These are phyloP conservation scores for Parastagonospora nodorum DNA, from an alignment of 2,329 filamentous ascomycete genomes.

Conservation along the genomic window DNA sequence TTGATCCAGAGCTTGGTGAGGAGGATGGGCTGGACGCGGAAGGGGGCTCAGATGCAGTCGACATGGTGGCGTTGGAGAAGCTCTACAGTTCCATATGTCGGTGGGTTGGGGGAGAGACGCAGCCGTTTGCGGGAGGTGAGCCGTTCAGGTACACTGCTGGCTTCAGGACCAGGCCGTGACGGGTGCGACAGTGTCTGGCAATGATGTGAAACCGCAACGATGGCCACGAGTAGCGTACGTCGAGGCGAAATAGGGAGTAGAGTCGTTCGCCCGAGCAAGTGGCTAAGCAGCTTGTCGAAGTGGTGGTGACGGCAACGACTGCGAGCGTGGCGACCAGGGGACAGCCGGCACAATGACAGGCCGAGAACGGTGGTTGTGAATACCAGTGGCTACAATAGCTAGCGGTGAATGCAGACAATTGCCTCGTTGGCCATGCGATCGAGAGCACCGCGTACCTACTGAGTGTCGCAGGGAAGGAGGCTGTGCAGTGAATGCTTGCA, in stretches of 20 bases:
- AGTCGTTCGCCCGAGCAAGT: background rate
- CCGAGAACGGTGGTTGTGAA: constrained; percentile 12
- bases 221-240: background rate
- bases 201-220: background rate
- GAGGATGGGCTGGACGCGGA: constrained; percentile 5
- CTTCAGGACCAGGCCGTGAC: too few relatives aligned
- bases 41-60: constrained; percentile 2
- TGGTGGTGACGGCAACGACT: constrained; percentile 34
- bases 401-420: constrained; percentile 19
- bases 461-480: constrained; percentile 1
- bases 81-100: constrained; percentile 11
- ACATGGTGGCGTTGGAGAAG: constrained; percentile 11
- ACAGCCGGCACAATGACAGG: constrained; percentile 13
- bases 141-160: too few relatives aligned
- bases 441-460: background rate
- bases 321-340: constrained; percentile 28
- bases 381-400: constrained; percentile 18
- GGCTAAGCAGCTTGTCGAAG: constrained; percentile 2
- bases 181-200: background rate
- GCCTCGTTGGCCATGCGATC: constrained; percentile 29
- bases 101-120: background rate
- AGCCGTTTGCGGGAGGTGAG: too few relatives aligned
- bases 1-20: background rate
- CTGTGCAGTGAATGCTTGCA: background rate
- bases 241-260: constrained; percentile 1